Percentiles rank a stretch among this genome's conserved stretches.
Evolutionary conservation across 2,329 filamentous ascomycete species (phyloP).

Genomic region (Thielaviopsis ethacetica): DNA sequence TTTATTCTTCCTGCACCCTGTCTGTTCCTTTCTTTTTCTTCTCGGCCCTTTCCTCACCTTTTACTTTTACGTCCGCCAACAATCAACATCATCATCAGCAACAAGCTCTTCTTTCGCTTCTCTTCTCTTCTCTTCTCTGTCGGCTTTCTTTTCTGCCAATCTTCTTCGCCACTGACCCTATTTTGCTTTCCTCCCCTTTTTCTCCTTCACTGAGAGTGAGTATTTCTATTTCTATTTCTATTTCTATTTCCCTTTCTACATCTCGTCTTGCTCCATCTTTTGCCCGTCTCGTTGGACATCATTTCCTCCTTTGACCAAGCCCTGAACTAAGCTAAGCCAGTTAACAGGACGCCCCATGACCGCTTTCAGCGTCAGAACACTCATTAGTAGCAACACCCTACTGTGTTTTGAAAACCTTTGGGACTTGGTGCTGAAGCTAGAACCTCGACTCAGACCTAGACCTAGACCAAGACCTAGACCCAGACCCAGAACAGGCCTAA

Average conservation of each 20-base stretch:
- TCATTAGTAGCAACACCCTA: neutral
- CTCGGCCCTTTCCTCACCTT: neutral
- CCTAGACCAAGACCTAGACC: no score
- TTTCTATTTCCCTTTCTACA: neutral
- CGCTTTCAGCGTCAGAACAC: neutral
- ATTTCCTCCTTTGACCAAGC: no score
- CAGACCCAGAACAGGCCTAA: no score
- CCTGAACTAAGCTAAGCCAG: no score
- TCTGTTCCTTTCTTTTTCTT: neutral
- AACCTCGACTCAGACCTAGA: neutral
- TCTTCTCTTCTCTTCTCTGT: no score
- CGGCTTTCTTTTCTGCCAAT: neutral
- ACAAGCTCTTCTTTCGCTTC: no score
- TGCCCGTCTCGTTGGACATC: neutral
- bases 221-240: no score
- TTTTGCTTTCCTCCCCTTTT: neutral
- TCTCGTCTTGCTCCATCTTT: neutral
- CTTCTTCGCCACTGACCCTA: neutral
- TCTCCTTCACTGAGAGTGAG: no score
- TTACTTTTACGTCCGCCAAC: neutral
- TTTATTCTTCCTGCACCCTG: neutral
- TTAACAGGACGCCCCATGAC: neutral
- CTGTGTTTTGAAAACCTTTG: neutral
- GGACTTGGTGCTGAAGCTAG: neutral
- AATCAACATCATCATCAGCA: no score